Percentiles rank a stretch among this genome's conserved stretches.
Evolutionary conservation across 371 early-diverging fungal genomes (phyloP).

Genomic region (Lichtheimia corymbifera): DNA sequence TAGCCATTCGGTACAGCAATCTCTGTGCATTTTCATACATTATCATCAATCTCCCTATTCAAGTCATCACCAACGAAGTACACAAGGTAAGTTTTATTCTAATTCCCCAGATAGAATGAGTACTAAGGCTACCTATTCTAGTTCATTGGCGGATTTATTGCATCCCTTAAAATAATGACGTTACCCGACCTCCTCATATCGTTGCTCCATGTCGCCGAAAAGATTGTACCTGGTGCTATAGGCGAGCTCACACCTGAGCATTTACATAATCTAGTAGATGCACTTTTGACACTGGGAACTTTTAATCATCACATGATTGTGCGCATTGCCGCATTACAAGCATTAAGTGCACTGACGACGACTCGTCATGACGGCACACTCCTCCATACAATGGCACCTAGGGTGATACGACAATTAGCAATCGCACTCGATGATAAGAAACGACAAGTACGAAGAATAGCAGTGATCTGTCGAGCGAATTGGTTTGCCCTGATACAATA

Average conservation of each 20-base stretch:
- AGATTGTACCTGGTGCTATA: not conserved
- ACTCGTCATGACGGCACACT: conserved; percentile 56
- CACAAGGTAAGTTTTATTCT: conserved; percentile 51
- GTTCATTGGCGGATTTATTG: conserved; percentile 2
- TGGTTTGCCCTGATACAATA: conserved; percentile 59
- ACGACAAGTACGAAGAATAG: conserved; percentile 84
- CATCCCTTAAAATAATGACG: not conserved
- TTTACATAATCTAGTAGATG: not conserved
- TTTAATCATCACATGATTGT: conserved; percentile 20
- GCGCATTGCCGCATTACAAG: conserved; percentile 62
- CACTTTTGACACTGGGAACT: not conserved
- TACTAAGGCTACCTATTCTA: not conserved
- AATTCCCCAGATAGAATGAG: not conserved
- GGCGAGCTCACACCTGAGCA: not conserved
- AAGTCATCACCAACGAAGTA: conserved; percentile 68
- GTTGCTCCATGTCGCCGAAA: conserved; percentile 5
- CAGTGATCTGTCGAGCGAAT: conserved; percentile 80
- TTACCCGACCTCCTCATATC: not conserved
- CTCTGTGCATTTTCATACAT: conserved; percentile 72
- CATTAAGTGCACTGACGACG: not conserved
- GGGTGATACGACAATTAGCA: conserved; percentile 65
- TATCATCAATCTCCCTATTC: conserved; percentile 71
- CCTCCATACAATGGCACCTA: conserved; percentile 64
- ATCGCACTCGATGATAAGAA: conserved; percentile 83
- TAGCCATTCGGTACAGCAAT: conserved; percentile 45